phyloP scores from a whole-genome alignment of 2,329 filamentous ascomycete species.

The Mollisiaceae sp. region DNA sequence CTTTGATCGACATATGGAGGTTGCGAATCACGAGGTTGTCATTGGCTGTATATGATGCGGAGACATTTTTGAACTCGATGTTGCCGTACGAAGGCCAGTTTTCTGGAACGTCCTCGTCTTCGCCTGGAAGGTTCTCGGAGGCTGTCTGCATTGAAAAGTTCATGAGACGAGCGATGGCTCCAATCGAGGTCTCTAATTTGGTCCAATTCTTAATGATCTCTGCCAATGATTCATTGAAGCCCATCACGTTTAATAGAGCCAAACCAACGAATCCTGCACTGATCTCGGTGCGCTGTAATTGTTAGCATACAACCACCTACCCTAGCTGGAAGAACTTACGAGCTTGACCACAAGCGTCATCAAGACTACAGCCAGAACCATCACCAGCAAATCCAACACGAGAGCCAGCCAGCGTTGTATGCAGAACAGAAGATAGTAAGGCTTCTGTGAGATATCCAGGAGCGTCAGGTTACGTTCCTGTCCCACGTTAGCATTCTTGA shows the following conservation, averaged over 20 bases:
- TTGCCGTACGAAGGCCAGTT: conserved; percentile 37
- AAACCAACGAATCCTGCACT: conserved; percentile 40
- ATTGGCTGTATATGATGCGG: conserved; percentile 40
- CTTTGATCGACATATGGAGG: conserved; percentile 53
- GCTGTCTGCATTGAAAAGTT: conserved; percentile 26
- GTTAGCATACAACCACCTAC: conserved; percentile 2
- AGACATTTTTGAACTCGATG: conserved; percentile 43
- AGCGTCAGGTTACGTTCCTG: conserved; percentile 48
- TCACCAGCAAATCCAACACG: conserved; percentile 40
- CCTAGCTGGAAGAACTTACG: conserved; percentile 3
- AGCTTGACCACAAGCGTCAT: conserved; percentile 44
- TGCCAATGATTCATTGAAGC: conserved; percentile 35
- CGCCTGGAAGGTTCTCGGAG: conserved; percentile 29
- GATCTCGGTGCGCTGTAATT: conserved; percentile 30
- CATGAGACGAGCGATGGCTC: conserved; percentile 35
- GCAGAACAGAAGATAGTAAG: conserved; percentile 61
- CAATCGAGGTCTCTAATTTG: conserved; percentile 37
- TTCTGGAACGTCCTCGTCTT: conserved; percentile 25
- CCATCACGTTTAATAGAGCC: conserved; percentile 40
- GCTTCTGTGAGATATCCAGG: conserved; percentile 59
- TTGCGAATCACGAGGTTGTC: conserved; percentile 28
- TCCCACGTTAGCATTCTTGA: neutral
- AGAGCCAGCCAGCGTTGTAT: conserved; percentile 63
- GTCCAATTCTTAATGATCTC: conserved; percentile 38
- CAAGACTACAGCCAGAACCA: conserved; percentile 41